Conservation (phyloP, 1,139 yeast species). For the Wickerhamiella pararugosa region DNA sequence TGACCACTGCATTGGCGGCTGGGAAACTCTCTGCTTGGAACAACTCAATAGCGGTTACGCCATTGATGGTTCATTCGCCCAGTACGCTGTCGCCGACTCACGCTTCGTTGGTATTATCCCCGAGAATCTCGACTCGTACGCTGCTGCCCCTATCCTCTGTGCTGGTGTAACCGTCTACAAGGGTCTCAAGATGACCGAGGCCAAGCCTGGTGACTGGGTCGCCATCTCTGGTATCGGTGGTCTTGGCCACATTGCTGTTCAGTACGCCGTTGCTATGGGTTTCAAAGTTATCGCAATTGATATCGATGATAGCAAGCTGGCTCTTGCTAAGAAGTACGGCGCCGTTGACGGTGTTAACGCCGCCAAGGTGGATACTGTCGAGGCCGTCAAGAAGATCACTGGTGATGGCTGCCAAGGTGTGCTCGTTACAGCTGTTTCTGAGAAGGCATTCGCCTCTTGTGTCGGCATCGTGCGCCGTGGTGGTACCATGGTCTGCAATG, state of each 20-base stretch:
- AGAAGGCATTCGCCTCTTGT: slow-evolving; percentile 53
- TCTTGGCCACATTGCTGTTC: slow-evolving; percentile 64
- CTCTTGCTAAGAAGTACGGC: slow-evolving; percentile 40
- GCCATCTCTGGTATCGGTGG: slow-evolving; percentile 79
- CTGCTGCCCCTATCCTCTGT: slow-evolving; percentile 56
- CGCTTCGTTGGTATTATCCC: slow-evolving; percentile 46
- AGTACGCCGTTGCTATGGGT: slow-evolving; percentile 75
- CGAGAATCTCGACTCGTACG: slow-evolving; percentile 58
- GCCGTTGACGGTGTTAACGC: slow-evolving; percentile 36
- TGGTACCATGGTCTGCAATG: slow-evolving; percentile 69
- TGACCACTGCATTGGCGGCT: slow-evolving; percentile 57
- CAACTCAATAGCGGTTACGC: slow-evolving; percentile 28
- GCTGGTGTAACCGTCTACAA: too few relatives aligned
- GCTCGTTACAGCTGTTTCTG: slow-evolving; percentile 66
- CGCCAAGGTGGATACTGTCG: too few relatives aligned
- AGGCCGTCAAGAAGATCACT: too few relatives aligned
- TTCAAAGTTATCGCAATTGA: slow-evolving; percentile 61
- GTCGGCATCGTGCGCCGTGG: slow-evolving; percentile 53
- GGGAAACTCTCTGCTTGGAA: slow-evolving; percentile 59
- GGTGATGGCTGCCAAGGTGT: slow-evolving; percentile 37
- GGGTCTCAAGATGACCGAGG: slow-evolving; percentile 47
- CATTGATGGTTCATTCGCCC: slow-evolving; percentile 35
- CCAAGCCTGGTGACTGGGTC: slow-evolving; percentile 56
- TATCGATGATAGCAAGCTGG: slow-evolving; percentile 52
- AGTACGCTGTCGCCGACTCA: slow-evolving; percentile 59